Percentiles rank a stretch among this genome's conserved stretches.
Evolutionary conservation across 1,139 yeast species (phyloP).

Genomic region (Debaryomycetaceae sp.): DNA sequence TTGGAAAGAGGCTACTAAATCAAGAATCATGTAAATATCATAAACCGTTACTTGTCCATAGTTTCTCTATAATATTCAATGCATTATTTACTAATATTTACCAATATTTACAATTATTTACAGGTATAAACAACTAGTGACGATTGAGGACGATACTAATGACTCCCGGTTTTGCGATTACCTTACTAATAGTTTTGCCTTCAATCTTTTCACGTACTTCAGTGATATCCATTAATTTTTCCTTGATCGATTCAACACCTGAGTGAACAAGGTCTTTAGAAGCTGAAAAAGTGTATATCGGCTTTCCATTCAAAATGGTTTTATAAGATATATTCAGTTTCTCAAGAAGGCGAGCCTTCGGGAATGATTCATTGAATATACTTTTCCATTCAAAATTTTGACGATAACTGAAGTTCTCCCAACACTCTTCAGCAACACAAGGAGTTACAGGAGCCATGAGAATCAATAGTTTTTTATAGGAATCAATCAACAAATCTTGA

Average conservation of each 20-base stretch:
- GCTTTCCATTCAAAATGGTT: constrained; percentile 69
- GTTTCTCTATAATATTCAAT: constrained; percentile 1
- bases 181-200: constrained; percentile 10
- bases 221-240: constrained; percentile 10
- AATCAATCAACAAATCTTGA: constrained; percentile 30
- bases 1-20: constrained; percentile 30
- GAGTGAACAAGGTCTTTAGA: constrained; percentile 26
- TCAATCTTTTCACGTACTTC: constrained; percentile 8
- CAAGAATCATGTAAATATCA: constrained; percentile 3
- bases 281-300: constrained; percentile 47
- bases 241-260: constrained; percentile 21
- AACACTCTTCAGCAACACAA: constrained; percentile 75
- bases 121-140: constrained; percentile 5
- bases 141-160: constrained; percentile 17
- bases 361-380: constrained; percentile 55
- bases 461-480: constrained; percentile 52
- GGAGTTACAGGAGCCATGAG: constrained; percentile 78
- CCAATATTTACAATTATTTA: constrained; percentile 5
- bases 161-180: constrained; percentile 21
- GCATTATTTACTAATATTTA: constrained; percentile 1
- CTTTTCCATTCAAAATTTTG: constrained; percentile 42
- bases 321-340: constrained; percentile 40
- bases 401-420: constrained; percentile 50
- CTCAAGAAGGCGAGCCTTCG: constrained; percentile 36
- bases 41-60: neutral